Base-by-base conservation (phyloP, 2,329 filamentous ascomycete species). In the Diaporthe humulicola region DNA sequence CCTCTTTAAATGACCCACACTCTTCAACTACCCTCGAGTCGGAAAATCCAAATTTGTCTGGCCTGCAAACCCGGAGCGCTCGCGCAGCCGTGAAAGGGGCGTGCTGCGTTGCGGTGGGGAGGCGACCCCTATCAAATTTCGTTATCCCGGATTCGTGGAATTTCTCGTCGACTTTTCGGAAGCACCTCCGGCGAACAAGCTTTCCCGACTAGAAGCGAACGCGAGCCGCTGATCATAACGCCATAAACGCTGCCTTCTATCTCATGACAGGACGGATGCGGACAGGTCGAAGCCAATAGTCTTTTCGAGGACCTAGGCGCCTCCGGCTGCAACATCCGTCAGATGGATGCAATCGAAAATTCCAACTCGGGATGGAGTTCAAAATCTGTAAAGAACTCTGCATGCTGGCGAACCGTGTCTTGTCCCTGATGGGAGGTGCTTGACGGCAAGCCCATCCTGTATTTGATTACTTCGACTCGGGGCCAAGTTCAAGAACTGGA, bases 121-220 rank as follows among this genome's bases (percentile, higher is more conserved):
- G 45, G 57, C 58, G 45, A 50, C 56, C 70, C 70, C 70, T 71
- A 33, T 10, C 70, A 61, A 71, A 58, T 71, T 61, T 61, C 70
- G 52, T n/a, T 45, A 61, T 25, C 45, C 57, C 42, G 70, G 70
- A 71, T 71, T 71, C 70, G 70, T 71, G 70, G 70, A 61, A 71
- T 48, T 71, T 50, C 17, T 38, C 9, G 40, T 52, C 52, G 25
- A 22, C 22, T 10, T 36, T 52, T 71, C 70, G 70, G 70, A 61
- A 50, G 70, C 30, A 71, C n/a, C 42, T 50, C 30, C 48, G 45
- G 28, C 33, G 15, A 52, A 48, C 30, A 42, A 52, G 38, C 70
- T 52, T 71, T 42, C 15, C 30, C 45, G 48, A 54, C 10, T 17
- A 17, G 25, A 52, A 30, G 56, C 42, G 54, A 71, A 61, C 30